These are phyloP conservation scores for Pyrenophora seminiperda DNA, from an alignment of 2,329 filamentous ascomycete genomes.

Conservation along the genomic window DNA sequence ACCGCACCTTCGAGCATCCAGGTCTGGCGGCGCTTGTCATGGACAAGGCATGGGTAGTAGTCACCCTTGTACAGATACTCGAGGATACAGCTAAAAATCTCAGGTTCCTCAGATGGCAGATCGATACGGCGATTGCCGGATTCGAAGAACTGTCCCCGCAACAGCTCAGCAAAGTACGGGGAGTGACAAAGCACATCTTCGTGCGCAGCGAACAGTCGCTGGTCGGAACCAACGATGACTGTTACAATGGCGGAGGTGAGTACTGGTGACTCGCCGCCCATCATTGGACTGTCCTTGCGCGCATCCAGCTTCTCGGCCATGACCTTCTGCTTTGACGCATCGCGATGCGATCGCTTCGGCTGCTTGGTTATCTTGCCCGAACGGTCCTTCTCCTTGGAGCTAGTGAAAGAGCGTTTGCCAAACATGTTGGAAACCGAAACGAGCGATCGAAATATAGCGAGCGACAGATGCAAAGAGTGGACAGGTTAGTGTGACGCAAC, in stretches of 20 bases:
- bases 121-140: constrained; percentile 74
- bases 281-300: constrained; percentile 63
- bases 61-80: constrained; percentile 98
- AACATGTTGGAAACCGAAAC: constrained; percentile 70
- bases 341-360: constrained; percentile 74
- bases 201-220: constrained; percentile 91
- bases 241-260: constrained; percentile 80
- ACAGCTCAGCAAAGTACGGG: constrained; percentile 77
- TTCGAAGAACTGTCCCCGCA: constrained; percentile 75
- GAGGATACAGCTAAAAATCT: constrained; percentile 90
- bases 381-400: constrained; percentile 78
- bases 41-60: constrained; percentile 88
- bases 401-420: constrained; percentile 79
- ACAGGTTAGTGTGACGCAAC: constrained; percentile 58
- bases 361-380: constrained; percentile 86
- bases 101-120: constrained; percentile 80
- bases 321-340: constrained; percentile 71
- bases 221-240: constrained; percentile 80
- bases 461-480: constrained; percentile 51
- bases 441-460: constrained; percentile 47
- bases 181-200: constrained; percentile 88
- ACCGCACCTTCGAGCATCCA: constrained; percentile 83
- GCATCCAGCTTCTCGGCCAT: constrained; percentile 75
- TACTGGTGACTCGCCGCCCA: constrained; percentile 56
- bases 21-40: constrained; percentile 82